These are phyloP conservation scores for Xylaria grammica DNA, from an alignment of 495 filamentous ascomycete genomes.

Conservation along the genomic window DNA sequence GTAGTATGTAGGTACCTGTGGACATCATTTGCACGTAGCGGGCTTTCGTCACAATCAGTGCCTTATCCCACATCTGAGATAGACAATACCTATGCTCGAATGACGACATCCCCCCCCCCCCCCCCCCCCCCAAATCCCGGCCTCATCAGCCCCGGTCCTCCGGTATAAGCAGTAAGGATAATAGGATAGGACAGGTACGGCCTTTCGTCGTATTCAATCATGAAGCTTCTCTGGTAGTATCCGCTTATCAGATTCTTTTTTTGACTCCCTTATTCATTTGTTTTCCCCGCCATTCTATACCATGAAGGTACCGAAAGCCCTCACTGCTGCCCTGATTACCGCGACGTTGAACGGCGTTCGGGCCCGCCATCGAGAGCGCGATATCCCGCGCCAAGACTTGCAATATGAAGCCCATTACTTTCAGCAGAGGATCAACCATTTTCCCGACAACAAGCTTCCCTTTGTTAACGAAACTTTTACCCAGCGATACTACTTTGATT, in stretches of 20 bases:
- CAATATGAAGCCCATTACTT: conserved; percentile 34
- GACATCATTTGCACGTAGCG: neutral
- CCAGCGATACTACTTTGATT: conserved; percentile 54
- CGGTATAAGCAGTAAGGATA: neutral
- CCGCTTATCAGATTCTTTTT: too few species aligned
- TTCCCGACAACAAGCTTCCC: conserved; percentile 38
- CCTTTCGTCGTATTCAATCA: neutral
- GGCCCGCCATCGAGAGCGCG: conserved; percentile 4
- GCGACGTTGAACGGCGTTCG: neutral
- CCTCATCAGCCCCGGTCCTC: conserved; percentile 6
- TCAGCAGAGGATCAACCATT: conserved; percentile 48
- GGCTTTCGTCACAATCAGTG: neutral
- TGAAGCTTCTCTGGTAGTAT: too few species aligned
- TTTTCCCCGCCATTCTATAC: neutral
- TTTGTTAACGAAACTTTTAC: conserved; percentile 47
- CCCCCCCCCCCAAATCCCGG: too few species aligned
- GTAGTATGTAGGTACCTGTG: too few species aligned
- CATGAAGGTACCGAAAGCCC: conserved; percentile 7
- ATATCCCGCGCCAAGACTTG: conserved; percentile 1
- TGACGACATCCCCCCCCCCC: conserved; percentile 11
- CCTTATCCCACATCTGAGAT: neutral
- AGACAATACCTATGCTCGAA: conserved; percentile 14
- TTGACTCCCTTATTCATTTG: neutral
- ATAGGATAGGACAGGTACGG: neutral
- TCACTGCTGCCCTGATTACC: neutral